Evolutionary conservation across 2,329 filamentous ascomycete species (phyloP).

Genomic region (Aspergillus caelatus): DNA sequence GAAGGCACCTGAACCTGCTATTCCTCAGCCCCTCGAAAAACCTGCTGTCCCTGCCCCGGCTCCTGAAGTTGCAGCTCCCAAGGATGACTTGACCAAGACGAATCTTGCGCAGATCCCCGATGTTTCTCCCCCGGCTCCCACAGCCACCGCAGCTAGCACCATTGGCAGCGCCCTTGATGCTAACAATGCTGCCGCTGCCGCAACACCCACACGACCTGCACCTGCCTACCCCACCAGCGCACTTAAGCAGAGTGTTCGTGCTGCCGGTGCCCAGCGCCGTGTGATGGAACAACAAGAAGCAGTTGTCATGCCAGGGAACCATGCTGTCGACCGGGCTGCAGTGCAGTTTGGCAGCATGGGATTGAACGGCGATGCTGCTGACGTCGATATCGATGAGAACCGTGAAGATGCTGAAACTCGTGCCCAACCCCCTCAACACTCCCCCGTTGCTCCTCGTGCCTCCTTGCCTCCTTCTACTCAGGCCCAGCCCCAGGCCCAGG

Average conservation of each 20-base stretch:
- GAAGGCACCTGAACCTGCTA: constrained; percentile 36
- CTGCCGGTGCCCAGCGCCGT: constrained; percentile 80
- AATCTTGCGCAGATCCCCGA: constrained; percentile 92
- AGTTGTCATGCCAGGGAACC: constrained; percentile 96
- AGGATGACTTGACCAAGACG: constrained; percentile 83
- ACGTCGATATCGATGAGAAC: constrained; percentile 82
- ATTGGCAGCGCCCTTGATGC: constrained; percentile 83
- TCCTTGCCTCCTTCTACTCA: constrained; percentile 73
- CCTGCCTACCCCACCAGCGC: constrained; percentile 78
- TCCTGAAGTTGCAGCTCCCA: constrained; percentile 64
- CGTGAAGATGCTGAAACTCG: constrained; percentile 94
- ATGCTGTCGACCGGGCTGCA: constrained; percentile 86
- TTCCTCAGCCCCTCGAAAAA: constrained; percentile 39
- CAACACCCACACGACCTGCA: constrained; percentile 58
- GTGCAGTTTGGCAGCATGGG: constrained; percentile 97
- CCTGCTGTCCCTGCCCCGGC: constrained; percentile 42
- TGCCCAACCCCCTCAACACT: constrained; percentile 89
- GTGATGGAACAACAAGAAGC: constrained; percentile 95
- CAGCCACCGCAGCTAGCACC: constrained; percentile 85
- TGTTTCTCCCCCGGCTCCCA: constrained; percentile 73
- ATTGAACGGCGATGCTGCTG: constrained; percentile 66
- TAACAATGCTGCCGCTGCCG: constrained; percentile 58
- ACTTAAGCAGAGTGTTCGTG: constrained; percentile 72
- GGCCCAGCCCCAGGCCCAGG: constrained; percentile 37
- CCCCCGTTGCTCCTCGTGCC: constrained; percentile 82